These are phyloP conservation scores for Eurotiales sp. DNA, from an alignment of 2,329 filamentous ascomycete genomes.

Conservation along the genomic window DNA sequence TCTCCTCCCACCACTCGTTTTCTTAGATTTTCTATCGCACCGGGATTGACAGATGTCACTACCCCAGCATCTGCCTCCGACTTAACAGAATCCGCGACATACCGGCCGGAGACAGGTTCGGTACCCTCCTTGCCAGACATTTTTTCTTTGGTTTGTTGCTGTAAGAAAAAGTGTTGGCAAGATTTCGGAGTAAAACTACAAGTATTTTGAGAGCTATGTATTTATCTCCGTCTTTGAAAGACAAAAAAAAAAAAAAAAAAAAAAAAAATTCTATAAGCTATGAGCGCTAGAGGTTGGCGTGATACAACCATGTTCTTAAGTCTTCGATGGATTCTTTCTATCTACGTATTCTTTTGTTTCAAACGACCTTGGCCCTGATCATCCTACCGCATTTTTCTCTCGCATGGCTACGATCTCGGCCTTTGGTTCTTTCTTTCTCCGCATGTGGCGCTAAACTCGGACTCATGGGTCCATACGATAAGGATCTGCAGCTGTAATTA, in stretches of 20 bases:
- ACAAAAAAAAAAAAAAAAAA: background rate
- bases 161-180: too few species aligned
- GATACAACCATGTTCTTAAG: conserved; percentile 6
- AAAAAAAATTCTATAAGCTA: background rate
- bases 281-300: background rate
- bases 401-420: too few species aligned
- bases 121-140: conserved; percentile 8
- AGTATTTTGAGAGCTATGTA: background rate
- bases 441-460: too few species aligned
- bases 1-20: conserved; percentile 17
- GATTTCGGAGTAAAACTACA: background rate
- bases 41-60: conserved; percentile 5
- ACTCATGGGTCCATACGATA: too few species aligned
- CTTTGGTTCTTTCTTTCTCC: too few species aligned
- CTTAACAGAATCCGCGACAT: conserved; percentile 1
- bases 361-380: too few species aligned
- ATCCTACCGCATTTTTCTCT: too few species aligned
- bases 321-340: too few species aligned
- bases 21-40: conserved; percentile 5
- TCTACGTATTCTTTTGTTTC: too few species aligned
- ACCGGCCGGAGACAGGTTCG: background rate
- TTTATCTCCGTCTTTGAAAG: background rate
- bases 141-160: background rate
- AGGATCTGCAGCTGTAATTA: too few species aligned
- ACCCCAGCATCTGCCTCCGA: conserved; percentile 4